Evolutionary conservation across 2,329 filamentous ascomycete species (phyloP), one percentile per base, ranked within the genome.

Genomic region (Tothia fuscella): DNA sequence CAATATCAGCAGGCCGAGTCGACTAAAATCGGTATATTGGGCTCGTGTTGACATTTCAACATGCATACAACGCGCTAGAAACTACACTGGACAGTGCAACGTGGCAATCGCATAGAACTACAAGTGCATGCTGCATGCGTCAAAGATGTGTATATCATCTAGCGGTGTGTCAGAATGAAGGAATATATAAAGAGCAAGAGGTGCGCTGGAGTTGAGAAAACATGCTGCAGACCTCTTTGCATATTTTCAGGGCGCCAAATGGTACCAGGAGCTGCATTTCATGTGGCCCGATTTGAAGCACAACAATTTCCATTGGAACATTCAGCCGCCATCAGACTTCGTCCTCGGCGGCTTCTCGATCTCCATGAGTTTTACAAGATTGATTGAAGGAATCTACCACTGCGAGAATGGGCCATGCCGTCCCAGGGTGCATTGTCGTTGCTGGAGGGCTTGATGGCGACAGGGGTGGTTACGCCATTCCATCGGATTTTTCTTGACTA

Each of bases 71-170:
- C 21, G 21, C 33, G 35, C 22, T 25, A 17, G 35, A 21, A 16
- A 25, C 22, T 25, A 37, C n/a, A 25, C 35, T 10, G 35, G n/a
- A 37, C n/a, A 25, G 21, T 25, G 35, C 35, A 37, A 37, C 35
- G 35, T 37, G 35, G 35, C 35, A 21, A 17, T 37, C 35, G 14
- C 35, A 25, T 25, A 17, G 35, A n/a, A 26, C 21, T 37, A 13
- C 21, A 37, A 25, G 35, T 37, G 34, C 35, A 25, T 28, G 35
- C 2, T 17, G n/a, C 28, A 24, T 3, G 34, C 24, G 34, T 10
- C 34, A 37, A 14, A 16, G 20, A n/a, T n/a, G n/a, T n/a, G n/a
- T n/a, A n/a, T 25, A 21, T n/a, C 3, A 25, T 25, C 21, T 26
- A 16, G 35, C 35, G 22, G 35, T 37, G 35, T 37, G 35, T 37